Evolutionary conservation across 768 basidiomycete species (phyloP).

Genomic region (Rhizopogon sp.): DNA sequence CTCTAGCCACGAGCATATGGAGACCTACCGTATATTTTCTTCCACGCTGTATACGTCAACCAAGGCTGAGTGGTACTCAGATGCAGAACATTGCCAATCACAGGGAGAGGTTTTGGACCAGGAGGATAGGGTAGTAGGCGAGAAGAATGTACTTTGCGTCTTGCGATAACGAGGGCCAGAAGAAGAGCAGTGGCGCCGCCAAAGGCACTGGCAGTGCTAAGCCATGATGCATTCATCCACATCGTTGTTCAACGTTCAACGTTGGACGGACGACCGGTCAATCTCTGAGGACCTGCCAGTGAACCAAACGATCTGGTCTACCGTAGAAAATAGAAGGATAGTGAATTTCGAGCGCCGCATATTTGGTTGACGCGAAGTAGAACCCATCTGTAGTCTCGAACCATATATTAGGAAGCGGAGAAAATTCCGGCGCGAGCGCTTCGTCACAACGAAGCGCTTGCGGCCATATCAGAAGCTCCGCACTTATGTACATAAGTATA

Average conservation of each 20-base stretch:
- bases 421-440: no score
- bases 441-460: no score
- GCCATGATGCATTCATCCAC: neutral
- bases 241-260: neutral
- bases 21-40: slow-evolving; percentile 23
- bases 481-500: no score
- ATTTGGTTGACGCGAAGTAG: no score
- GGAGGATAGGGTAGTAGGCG: slow-evolving; percentile 19
- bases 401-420: no score
- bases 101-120: slow-evolving; percentile 23
- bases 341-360: no score
- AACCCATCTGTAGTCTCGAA: no score
- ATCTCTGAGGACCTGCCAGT: no score
- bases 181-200: neutral
- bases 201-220: neutral
- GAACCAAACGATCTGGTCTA: no score
- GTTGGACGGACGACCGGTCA: no score
- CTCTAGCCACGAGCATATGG: neutral
- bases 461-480: no score
- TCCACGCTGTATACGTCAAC: slow-evolving; percentile 29
- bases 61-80: slow-evolving; percentile 22
- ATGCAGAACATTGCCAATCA: slow-evolving; percentile 21
- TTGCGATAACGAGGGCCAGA: neutral
- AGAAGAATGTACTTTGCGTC: neutral
- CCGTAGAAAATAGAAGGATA: no score